Base-by-base conservation (phyloP, 2,329 filamentous ascomycete genomes). In the Podosphaera fusca region DNA sequence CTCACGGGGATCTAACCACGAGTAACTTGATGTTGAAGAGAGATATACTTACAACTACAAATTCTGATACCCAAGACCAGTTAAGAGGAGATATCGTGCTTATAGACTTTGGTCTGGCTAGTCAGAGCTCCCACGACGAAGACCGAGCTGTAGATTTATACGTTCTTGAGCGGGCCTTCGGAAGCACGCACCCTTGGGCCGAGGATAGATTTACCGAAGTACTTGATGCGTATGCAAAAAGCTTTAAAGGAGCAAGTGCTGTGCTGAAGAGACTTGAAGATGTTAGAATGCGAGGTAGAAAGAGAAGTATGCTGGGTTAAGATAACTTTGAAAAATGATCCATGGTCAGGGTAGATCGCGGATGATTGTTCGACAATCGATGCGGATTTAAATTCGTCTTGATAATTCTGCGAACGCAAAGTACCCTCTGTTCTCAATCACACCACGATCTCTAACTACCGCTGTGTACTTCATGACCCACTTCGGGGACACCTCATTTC, bases 381-480 rank as follows among this genome's bases (percentile, higher is more conserved):
- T 38, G 5, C 10, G 10, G 10, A 6, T 5, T 38, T 5, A 38
- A 38, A 38, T 38, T 38, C 5, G 35, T 38, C 35, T 10, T 38
- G 35, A 38, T 38, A 38, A 38, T 38, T 38, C 35, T 29, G 82
- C 80, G 1, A 49, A 7, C 14, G 90, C 90, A 73, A 95, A 95
- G 70, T 95, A 96, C 6, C 92, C 92, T 74, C 96, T 98, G 68
- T 92, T 95, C 74, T 98, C 92, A 62, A 98, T 90, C 7, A 98
- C 92, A 12, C 92, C 92, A 56, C 92, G 77, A 68, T 96, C 85
- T 69, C 85, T 85, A 46, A 96, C 87, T 58, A 96, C 90, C 1
- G 92, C 92, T 42, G 90, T 95, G 68, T 98, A 98, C 68, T 96
- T 94, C 63, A 90, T 84, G 34, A 96, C 92, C 90, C 92, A 98